Evolutionary conservation across 306 rosid genomes (phyloP).

Genomic region (Acacia confusa): DNA sequence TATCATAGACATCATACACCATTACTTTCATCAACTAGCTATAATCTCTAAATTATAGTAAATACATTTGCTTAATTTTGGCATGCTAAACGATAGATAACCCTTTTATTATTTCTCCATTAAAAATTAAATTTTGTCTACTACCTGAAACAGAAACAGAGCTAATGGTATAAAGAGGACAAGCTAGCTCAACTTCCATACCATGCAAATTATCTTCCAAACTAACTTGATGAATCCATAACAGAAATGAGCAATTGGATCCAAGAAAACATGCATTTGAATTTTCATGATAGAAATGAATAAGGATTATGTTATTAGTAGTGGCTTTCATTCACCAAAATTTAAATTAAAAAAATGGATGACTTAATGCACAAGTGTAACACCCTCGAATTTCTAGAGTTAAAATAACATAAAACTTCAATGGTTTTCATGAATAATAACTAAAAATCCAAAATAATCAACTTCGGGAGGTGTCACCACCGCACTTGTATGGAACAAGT

Average conservation of each 20-base stretch:
- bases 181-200: neutral
- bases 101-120: neutral
- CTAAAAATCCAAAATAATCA: too few relatives aligned
- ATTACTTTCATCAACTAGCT: neutral
- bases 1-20: neutral
- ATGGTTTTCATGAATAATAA: too few relatives aligned
- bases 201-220: neutral
- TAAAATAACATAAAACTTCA: too few relatives aligned
- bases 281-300: neutral
- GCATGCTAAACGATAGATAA: neutral
- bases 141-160: neutral
- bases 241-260: neutral
- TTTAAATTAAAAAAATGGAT: neutral
- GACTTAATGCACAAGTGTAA: too few relatives aligned
- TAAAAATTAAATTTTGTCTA: neutral
- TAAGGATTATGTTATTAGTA: neutral
- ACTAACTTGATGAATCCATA: neutral
- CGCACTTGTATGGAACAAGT: too few relatives aligned
- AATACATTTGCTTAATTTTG: neutral
- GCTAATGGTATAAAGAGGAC: constrained; percentile 7
- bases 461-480: too few relatives aligned
- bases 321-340: neutral
- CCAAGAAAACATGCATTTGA: neutral
- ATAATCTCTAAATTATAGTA: constrained; percentile 5
- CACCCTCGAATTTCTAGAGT: too few relatives aligned